Conservation (phyloP, 2,329 filamentous ascomycete species). For the Diaporthe amygdali region DNA sequence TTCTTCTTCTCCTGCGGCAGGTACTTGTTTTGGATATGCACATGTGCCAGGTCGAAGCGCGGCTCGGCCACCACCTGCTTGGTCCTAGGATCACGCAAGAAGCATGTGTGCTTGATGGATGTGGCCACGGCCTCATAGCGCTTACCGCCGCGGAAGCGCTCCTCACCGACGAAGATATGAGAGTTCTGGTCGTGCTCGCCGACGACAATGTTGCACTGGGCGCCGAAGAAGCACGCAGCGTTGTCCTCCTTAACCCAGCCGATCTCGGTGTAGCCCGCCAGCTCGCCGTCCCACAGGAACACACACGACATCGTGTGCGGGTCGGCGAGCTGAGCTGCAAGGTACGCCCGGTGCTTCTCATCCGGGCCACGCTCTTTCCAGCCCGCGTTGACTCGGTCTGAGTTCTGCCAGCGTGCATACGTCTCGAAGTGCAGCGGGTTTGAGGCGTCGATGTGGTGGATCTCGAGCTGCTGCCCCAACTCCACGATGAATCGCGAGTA, state of each 20-base stretch:
- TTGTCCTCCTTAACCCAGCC: slow-evolving; percentile 36
- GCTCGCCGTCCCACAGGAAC: slow-evolving; percentile 35
- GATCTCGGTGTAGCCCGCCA: slow-evolving; percentile 34
- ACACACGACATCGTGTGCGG: slow-evolving; percentile 35
- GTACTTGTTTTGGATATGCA: slow-evolving; percentile 33
- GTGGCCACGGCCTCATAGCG: slow-evolving; percentile 33
- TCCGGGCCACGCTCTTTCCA: slow-evolving; percentile 35
- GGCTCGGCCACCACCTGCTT: slow-evolving; percentile 34
- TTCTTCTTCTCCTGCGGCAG: slow-evolving; percentile 35
- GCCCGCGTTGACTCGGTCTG: slow-evolving; percentile 33
- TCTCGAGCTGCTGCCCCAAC: slow-evolving; percentile 30
- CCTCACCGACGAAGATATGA: slow-evolving; percentile 34
- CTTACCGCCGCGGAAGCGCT: slow-evolving; percentile 33
- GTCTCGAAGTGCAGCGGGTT: slow-evolving; percentile 32
- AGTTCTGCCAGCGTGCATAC: slow-evolving; percentile 35
- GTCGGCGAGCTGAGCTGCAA: slow-evolving; percentile 31
- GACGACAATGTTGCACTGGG: slow-evolving; percentile 33
- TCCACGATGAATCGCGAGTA: slow-evolving; percentile 35
- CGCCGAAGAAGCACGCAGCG: slow-evolving; percentile 33
- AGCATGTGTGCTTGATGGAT: slow-evolving; percentile 35
- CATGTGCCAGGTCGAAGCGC: slow-evolving; percentile 29
- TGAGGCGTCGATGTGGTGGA: slow-evolving; percentile 32
- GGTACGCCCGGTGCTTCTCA: slow-evolving; percentile 33
- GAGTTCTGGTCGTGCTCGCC: slow-evolving; percentile 36
- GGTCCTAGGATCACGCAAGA: slow-evolving; percentile 34